Conservation (phyloP, 371 early-diverging fungal genomes). For the Zancudomyces culisetae region DNA sequence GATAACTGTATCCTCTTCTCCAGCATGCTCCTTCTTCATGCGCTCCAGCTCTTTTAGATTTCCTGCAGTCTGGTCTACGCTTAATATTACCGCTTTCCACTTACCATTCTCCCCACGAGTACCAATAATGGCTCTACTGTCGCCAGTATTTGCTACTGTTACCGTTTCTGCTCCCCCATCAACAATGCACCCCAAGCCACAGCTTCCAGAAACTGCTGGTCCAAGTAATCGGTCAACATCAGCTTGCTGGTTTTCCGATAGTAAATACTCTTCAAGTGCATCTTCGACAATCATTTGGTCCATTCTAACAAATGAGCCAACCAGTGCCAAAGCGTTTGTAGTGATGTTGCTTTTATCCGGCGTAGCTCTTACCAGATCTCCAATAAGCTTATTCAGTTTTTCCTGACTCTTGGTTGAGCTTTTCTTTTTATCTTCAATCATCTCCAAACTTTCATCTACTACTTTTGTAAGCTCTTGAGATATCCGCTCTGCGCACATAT, state of each 20-base stretch:
- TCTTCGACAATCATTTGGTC: constrained; percentile 18
- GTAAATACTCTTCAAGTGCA: constrained; percentile 11
- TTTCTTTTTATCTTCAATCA: neutral
- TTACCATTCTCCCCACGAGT: constrained; percentile 9
- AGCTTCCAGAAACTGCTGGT: constrained; percentile 23
- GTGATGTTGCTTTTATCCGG: neutral
- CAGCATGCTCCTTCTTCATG: constrained; percentile 53
- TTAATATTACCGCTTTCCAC: constrained; percentile 40
- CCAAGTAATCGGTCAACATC: constrained; percentile 14
- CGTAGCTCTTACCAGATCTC: neutral
- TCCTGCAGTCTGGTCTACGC: constrained; percentile 46
- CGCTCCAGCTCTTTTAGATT: constrained; percentile 42
- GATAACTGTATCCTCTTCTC: constrained; percentile 43
- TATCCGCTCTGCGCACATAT: constrained; percentile 30
- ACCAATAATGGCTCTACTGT: constrained; percentile 40
- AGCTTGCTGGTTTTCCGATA: constrained; percentile 3
- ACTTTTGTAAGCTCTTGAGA: constrained; percentile 12
- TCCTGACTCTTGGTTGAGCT: neutral
- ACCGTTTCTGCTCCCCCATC: constrained; percentile 12
- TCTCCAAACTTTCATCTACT: constrained; percentile 9
- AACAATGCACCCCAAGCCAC: constrained; percentile 20
- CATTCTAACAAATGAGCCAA: constrained; percentile 18
- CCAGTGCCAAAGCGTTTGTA: constrained; percentile 10
- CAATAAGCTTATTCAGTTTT: neutral
- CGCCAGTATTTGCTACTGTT: constrained; percentile 26